These are phyloP conservation scores for Calonectria leucothoes DNA, from an alignment of 2,329 filamentous ascomycete genomes.

Conservation along the genomic window DNA sequence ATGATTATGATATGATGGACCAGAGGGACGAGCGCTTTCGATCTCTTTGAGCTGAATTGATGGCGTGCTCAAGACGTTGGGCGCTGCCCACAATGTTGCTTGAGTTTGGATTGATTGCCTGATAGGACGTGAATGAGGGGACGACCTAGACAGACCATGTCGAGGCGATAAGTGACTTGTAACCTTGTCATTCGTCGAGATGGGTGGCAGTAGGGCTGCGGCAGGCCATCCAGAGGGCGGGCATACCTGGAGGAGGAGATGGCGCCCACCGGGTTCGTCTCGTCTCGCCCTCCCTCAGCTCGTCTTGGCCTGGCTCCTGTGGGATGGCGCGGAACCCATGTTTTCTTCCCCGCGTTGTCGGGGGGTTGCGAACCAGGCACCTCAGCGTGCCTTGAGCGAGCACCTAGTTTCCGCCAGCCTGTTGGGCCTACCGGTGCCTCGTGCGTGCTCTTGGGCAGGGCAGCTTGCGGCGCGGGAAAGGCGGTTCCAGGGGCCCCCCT, in stretches of 20 bases:
- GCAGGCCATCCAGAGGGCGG: conserved; percentile 22
- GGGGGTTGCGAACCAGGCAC: conserved; percentile 18
- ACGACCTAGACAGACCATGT: conserved; percentile 18
- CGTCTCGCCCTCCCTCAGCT: conserved; percentile 9
- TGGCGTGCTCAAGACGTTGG: not conserved
- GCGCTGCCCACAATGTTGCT: not conserved
- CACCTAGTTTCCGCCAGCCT: conserved; percentile 10
- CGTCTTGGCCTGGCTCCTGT: conserved; percentile 8
- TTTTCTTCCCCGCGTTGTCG: conserved; percentile 24
- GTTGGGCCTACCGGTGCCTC: conserved; percentile 13
- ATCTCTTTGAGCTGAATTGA: not conserved
- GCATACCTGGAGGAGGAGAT: conserved; percentile 13
- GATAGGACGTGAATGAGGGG: conserved; percentile 9
- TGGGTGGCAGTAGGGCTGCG: conserved; percentile 24
- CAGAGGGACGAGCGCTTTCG: not conserved
- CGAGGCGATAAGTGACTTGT: conserved; percentile 40
- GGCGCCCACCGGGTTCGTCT: conserved; percentile 12
- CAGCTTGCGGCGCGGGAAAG: conserved; percentile 15
- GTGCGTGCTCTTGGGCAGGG: conserved; percentile 11
- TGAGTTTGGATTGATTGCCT: not conserved
- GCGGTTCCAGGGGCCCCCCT: conserved; percentile 12
- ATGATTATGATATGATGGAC: not conserved
- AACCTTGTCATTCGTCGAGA: conserved; percentile 32
- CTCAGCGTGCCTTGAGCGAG: conserved; percentile 3
- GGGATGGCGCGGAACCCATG: conserved; percentile 21